phyloP scores from a whole-genome alignment of 1,139 yeast species.

The Saccharomyces hybrid region DNA sequence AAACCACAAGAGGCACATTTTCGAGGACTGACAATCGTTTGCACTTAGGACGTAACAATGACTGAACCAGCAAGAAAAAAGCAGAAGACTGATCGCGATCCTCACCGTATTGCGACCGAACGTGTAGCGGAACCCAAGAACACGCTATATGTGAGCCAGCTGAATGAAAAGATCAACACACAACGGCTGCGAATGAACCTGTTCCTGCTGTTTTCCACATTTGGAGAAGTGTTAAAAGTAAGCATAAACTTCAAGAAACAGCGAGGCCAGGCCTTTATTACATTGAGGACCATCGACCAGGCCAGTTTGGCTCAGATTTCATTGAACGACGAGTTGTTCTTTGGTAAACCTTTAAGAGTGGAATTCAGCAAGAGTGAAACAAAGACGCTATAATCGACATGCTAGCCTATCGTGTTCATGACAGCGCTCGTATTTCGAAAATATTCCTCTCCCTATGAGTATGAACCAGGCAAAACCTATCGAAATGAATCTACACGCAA shows the following conservation, averaged over 20 bases:
- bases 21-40: not conserved
- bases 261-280: conserved; percentile 28
- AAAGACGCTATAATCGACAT: not conserved
- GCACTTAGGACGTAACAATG: not conserved
- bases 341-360: conserved; percentile 19
- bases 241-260: conserved; percentile 15
- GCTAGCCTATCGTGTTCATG: not conserved
- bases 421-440: not conserved
- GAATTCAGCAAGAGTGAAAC: conserved; percentile 21
- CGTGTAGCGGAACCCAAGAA: conserved; percentile 13
- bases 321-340: conserved; percentile 23
- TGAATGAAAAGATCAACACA: conserved; percentile 19
- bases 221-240: conserved; percentile 29
- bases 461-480: too few relatives aligned
- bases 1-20: not conserved
- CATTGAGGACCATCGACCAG: conserved; percentile 24
- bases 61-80: not conserved
- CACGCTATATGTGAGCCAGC: conserved; percentile 25
- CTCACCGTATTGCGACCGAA: conserved; percentile 22
- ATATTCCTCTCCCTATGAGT: too few relatives aligned
- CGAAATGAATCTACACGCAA: too few relatives aligned
- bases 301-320: conserved; percentile 26
- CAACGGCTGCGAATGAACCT: conserved; percentile 20
- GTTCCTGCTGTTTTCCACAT: conserved; percentile 24
- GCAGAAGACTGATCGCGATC: not conserved